Percentiles rank a stretch among this genome's conserved stretches.
Conservation (phyloP, 1,139 yeast genomes). For the Pichia terricola region DNA sequence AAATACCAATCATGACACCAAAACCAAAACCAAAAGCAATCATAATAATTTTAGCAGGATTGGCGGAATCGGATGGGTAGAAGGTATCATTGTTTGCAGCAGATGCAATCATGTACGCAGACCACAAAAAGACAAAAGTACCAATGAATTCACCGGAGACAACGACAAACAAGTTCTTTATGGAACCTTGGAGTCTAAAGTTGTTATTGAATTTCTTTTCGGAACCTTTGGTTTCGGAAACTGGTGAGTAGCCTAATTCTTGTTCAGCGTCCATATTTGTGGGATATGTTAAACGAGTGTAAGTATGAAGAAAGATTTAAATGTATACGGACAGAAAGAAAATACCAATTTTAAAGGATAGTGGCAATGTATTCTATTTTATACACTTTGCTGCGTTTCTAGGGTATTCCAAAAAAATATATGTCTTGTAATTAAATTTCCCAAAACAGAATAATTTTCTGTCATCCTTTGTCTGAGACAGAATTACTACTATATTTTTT, state of each 20-base stretch:
- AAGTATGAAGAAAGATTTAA: no score
- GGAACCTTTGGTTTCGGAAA: conserved; percentile 13
- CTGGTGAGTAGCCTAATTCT: conserved; percentile 30
- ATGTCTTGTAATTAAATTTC: no score
- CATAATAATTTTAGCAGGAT: conserved; percentile 63
- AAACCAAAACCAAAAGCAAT: conserved; percentile 85
- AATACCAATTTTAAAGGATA: no score
- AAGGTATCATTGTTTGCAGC: conserved; percentile 63
- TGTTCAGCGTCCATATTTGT: conserved; percentile 25
- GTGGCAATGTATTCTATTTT: no score
- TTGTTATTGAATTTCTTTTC: conserved; percentile 19
- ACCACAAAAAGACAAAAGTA: conserved; percentile 75
- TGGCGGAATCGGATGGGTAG: conserved; percentile 32
- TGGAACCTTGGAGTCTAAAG: conserved; percentile 28
- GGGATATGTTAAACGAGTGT: no score
- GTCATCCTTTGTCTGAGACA: no score
- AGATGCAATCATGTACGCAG: conserved; percentile 77
- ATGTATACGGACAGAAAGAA: no score
- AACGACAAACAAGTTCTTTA: conserved; percentile 45
- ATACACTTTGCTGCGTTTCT: no score
- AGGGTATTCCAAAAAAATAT: no score
- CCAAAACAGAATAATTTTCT: no score
- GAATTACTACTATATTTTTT: no score
- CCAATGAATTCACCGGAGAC: conserved; percentile 69
- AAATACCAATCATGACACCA: conserved; percentile 69